Conservation (phyloP, 1,284 basidiomycete genomes). For the Cystobasidiaceae sp. region DNA sequence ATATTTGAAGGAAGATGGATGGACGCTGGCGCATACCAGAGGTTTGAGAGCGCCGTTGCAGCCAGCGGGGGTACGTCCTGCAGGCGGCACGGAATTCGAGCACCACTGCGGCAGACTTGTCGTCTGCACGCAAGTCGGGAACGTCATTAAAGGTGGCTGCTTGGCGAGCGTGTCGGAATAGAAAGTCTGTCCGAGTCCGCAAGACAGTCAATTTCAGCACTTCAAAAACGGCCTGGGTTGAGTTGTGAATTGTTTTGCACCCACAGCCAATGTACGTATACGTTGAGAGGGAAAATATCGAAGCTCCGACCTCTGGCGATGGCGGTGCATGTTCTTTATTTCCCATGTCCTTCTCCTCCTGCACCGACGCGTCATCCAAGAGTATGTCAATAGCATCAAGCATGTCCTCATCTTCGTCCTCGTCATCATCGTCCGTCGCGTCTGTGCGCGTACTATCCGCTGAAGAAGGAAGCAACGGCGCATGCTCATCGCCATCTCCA, state of each 20-base stretch:
- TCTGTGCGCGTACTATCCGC: background rate
- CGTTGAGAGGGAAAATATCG: conserved; percentile 45
- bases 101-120: conserved; percentile 49
- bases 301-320: conserved; percentile 36
- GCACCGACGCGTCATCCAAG: background rate
- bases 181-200: conserved; percentile 39
- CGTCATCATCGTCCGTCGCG: conserved; percentile 8
- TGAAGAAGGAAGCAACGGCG: background rate
- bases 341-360: conserved; percentile 1
- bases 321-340: too few relatives aligned
- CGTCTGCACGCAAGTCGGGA: conserved; percentile 53
- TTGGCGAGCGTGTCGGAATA: conserved; percentile 49
- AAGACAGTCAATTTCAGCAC: background rate
- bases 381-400: conserved; percentile 16
- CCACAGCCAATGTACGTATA: conserved; percentile 47
- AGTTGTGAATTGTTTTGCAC: conserved; percentile 28
- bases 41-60: conserved; percentile 1
- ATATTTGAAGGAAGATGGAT: conserved; percentile 47
- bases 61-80: conserved; percentile 16
- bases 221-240: too few relatives aligned
- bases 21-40: conserved; percentile 37
- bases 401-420: conserved; percentile 15
- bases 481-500: background rate
- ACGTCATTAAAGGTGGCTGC: conserved; percentile 50
- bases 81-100: conserved; percentile 47